Percentiles rank a stretch among this genome's conserved stretches.
These are phyloP conservation scores for Rhynchosporium graminicola DNA, from an alignment of 2,329 filamentous ascomycete species.

Conservation along the genomic window DNA sequence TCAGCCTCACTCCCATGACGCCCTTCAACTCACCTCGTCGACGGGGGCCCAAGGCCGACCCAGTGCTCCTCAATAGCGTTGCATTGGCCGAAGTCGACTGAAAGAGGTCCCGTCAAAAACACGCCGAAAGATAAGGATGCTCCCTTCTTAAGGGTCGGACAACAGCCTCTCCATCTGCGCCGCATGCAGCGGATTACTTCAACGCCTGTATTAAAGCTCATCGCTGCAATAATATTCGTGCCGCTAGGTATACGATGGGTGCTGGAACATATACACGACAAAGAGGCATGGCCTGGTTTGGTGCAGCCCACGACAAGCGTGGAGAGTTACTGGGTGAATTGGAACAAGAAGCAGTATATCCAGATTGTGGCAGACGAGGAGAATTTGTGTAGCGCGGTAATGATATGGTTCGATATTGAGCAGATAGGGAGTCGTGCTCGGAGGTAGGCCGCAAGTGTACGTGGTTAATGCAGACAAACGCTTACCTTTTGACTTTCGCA, in stretches of 20 bases:
- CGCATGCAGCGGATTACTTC: conserved; percentile 28
- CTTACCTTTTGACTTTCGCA: not conserved
- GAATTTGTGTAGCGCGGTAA: conserved; percentile 36
- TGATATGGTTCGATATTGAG: conserved; percentile 38
- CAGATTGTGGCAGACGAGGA: conserved; percentile 36
- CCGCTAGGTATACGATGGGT: conserved; percentile 30
- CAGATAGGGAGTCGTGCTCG: conserved; percentile 35
- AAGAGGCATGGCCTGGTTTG: conserved; percentile 14
- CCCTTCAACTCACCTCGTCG: conserved; percentile 5
- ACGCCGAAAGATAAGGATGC: conserved; percentile 4
- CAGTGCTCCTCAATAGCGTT: not conserved
- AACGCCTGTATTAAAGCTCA: conserved; percentile 25
- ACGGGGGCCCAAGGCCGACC: conserved; percentile 3
- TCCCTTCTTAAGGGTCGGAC: conserved; percentile 10
- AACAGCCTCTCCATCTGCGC: conserved; percentile 25
- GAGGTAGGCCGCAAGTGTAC: conserved; percentile 18
- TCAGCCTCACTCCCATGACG: not conserved
- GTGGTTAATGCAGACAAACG: not conserved
- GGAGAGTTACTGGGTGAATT: conserved; percentile 32
- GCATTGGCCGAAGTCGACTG: conserved; percentile 12
- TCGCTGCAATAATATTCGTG: conserved; percentile 24
- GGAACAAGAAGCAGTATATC: conserved; percentile 35
- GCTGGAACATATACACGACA: conserved; percentile 32
- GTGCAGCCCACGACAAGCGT: conserved; percentile 26
- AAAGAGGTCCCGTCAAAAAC: not conserved